Conservation (phyloP, 345 rosid genomes). For the Angophora floribunda region DNA sequence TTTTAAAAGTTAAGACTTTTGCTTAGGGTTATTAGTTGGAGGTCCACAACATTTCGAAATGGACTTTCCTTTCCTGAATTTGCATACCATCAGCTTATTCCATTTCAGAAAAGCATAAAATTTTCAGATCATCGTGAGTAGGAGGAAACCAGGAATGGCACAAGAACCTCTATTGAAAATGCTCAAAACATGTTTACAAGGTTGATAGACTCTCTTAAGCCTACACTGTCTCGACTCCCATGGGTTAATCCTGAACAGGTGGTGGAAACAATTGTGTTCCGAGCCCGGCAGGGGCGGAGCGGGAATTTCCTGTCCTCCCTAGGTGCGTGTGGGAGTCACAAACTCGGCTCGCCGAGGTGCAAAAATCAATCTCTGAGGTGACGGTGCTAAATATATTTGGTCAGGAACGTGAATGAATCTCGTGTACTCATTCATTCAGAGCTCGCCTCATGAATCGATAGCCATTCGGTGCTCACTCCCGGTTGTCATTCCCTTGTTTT, state of each 20-base stretch:
- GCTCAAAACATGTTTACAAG: background rate
- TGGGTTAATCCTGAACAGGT: background rate
- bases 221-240: background rate
- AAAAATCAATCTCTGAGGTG: background rate
- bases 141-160: background rate
- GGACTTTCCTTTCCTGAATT: background rate
- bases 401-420: background rate
- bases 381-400: background rate
- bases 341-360: background rate
- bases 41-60: background rate
- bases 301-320: background rate
- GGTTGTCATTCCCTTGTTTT: background rate
- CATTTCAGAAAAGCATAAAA: background rate
- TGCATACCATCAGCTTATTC: background rate
- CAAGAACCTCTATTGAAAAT: background rate
- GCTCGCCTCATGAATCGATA: background rate
- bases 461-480: background rate
- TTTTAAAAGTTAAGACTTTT: background rate
- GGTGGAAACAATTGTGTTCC: background rate
- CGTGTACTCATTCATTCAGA: background rate
- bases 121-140: background rate
- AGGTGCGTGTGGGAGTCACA: background rate
- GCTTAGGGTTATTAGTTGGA: background rate
- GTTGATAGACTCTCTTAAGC: background rate
- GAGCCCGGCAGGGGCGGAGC: background rate